A percentile compares a stretch with the other conserved stretches of the same genome.
Conservation (phyloP, 208 protist species). For the Angomonas deanei region DNA sequence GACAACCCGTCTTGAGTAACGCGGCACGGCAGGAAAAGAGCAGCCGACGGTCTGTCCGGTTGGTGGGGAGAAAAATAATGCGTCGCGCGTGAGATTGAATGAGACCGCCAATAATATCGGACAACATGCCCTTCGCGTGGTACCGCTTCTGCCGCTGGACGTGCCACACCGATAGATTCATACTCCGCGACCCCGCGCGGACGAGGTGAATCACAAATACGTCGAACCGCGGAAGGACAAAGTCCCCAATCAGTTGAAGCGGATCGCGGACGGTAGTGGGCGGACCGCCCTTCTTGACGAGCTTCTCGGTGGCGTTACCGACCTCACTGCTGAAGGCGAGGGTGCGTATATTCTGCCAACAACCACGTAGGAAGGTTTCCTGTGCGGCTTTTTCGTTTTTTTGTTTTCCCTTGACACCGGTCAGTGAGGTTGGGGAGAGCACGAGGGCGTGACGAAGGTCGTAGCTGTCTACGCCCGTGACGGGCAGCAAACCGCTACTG, state of each 20-base stretch:
- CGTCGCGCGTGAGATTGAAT: slow-evolving; percentile 40
- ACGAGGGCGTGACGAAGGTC: slow-evolving; percentile 36
- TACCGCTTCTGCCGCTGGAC: slow-evolving; percentile 41
- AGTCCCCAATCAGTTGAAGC: slow-evolving; percentile 29
- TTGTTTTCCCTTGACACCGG: slow-evolving; percentile 10
- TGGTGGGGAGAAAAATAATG: slow-evolving; percentile 82
- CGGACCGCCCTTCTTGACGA: no score
- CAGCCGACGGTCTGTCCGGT: slow-evolving; percentile 70
- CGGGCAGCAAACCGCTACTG: slow-evolving; percentile 46
- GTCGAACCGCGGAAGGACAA: slow-evolving; percentile 46
- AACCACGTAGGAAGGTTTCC: slow-evolving; percentile 37
- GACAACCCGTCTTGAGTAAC: slow-evolving; percentile 42
- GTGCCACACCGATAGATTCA: slow-evolving; percentile 69
- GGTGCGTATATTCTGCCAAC: slow-evolving; percentile 63
- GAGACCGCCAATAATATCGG: slow-evolving; percentile 70
- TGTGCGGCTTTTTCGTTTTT: slow-evolving; percentile 10
- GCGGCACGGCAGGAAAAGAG: slow-evolving; percentile 76
- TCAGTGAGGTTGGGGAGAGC: slow-evolving; percentile 16
- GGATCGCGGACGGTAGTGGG: slow-evolving; percentile 27
- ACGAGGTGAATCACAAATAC: slow-evolving; percentile 86
- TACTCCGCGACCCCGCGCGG: slow-evolving; percentile 50
- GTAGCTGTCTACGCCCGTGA: slow-evolving; percentile 55
- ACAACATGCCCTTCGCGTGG: slow-evolving; percentile 76
- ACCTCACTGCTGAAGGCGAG: slow-evolving; percentile 39
- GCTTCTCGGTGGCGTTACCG: neutral